Percentiles rank a stretch among this genome's conserved stretches.
These are phyloP conservation scores for Helianthus tuberosus DNA, from an alignment of 129 eudicot genomes.

Conservation along the genomic window DNA sequence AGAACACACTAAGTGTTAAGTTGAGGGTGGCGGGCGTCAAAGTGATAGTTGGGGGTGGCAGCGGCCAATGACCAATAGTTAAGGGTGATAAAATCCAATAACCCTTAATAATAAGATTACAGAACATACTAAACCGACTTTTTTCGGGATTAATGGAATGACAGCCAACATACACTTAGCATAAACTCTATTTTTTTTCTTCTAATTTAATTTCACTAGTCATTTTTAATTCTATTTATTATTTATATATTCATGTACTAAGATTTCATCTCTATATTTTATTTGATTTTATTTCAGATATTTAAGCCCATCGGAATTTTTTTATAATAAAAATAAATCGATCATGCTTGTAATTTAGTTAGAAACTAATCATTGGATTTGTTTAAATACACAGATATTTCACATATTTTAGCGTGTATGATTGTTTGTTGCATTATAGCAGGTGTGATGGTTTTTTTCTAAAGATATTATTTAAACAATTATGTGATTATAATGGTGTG, in stretches of 20 bases:
- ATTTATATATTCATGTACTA: background rate
- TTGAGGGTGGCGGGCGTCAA: too few relatives aligned
- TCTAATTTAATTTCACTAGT: slow-evolving; percentile 16
- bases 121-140: slow-evolving; percentile 43
- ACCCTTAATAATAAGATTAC: slow-evolving; percentile 23
- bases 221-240: background rate
- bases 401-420: background rate
- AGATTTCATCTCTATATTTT: slow-evolving; percentile 10
- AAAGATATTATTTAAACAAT: too few relatives aligned
- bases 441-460: too few relatives aligned
- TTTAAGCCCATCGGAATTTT: background rate
- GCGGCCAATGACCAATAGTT: too few relatives aligned
- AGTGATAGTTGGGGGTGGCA: too few relatives aligned
- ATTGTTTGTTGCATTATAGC: background rate
- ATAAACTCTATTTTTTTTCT: background rate
- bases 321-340: background rate
- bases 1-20: too few relatives aligned
- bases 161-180: slow-evolving; percentile 37
- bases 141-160: slow-evolving; percentile 42
- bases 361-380: slow-evolving; percentile 4
- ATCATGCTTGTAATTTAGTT: slow-evolving; percentile 5
- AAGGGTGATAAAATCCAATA: too few relatives aligned
- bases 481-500: too few relatives aligned
- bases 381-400: background rate
- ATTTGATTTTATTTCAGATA: slow-evolving; percentile 9